Conservation (phyloP, 2,329 filamentous ascomycete species). For the Leptodontidium sp. region DNA sequence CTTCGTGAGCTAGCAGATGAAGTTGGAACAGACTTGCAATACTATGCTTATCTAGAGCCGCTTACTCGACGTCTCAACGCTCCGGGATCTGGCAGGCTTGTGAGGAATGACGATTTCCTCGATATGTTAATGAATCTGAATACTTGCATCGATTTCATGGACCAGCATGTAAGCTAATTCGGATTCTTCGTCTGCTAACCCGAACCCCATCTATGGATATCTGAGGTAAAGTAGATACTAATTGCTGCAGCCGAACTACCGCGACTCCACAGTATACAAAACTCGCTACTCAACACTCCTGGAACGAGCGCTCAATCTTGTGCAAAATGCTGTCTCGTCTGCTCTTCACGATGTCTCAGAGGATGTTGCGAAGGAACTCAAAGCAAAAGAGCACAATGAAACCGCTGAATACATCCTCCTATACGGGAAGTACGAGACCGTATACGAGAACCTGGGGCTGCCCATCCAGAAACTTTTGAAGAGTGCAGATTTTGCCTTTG, state of each 20-base stretch:
- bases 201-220: background rate
- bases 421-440: constrained; percentile 70
- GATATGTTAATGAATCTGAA: constrained; percentile 90
- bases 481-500: constrained; percentile 51
- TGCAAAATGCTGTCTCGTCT: constrained; percentile 33
- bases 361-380: constrained; percentile 68
- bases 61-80: constrained; percentile 91
- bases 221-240: constrained; percentile 33
- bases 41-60: constrained; percentile 92
- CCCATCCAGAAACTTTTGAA: constrained; percentile 66
- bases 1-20: constrained; percentile 82
- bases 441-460: constrained; percentile 63
- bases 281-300: constrained; percentile 87
- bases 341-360: constrained; percentile 60
- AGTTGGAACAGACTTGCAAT: constrained; percentile 88
- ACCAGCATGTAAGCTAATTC: constrained; percentile 70
- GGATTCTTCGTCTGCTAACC: background rate
- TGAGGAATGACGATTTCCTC: constrained; percentile 83
- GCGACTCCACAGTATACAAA: constrained; percentile 86
- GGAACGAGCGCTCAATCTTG: constrained; percentile 64
- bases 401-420: constrained; percentile 75
- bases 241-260: constrained; percentile 72
- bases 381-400: constrained; percentile 71
- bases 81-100: constrained; percentile 85
- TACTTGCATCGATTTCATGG: constrained; percentile 92